These are phyloP conservation scores for Dentipellis fragilis DNA, from an alignment of 768 basidiomycete species.

Conservation along the genomic window DNA sequence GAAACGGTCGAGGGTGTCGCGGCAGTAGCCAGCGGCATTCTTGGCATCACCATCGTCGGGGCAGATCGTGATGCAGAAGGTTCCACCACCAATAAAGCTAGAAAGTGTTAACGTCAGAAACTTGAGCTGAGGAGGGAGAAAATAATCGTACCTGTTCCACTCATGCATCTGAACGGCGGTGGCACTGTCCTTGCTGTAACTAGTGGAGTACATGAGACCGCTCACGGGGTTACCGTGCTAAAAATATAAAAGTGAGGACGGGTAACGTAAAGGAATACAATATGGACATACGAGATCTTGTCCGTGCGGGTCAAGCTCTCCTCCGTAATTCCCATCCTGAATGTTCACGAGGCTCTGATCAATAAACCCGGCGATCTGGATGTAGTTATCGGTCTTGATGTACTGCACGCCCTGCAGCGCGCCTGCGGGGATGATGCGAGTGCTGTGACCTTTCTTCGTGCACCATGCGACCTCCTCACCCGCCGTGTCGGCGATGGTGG, in stretches of 20 bases:
- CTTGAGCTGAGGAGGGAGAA: too few relatives aligned
- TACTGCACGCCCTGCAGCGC: too few relatives aligned
- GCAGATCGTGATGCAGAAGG: constrained; percentile 68
- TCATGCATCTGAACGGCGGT: too few relatives aligned
- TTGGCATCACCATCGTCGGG: constrained; percentile 39
- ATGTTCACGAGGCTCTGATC: constrained; percentile 54
- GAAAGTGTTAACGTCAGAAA: too few relatives aligned
- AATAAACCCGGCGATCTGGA: constrained; percentile 53
- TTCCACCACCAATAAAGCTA: constrained; percentile 61
- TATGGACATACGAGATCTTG: constrained; percentile 48
- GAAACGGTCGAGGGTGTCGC: too few relatives aligned
- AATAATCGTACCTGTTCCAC: too few relatives aligned
- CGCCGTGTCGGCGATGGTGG: constrained; percentile 55
- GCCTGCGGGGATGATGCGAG: constrained; percentile 65
- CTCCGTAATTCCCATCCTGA: constrained; percentile 46
- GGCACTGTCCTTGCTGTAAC: too few relatives aligned
- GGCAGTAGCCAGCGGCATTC: constrained; percentile 31
- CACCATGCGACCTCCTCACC: constrained; percentile 70
- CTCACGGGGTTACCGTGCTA: constrained; percentile 78
- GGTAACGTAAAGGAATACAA: too few relatives aligned
- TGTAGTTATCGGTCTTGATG: too few relatives aligned
- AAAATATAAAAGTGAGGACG: background rate
- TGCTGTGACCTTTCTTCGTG: constrained; percentile 56
- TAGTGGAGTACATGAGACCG: too few relatives aligned
- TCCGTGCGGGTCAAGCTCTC: constrained; percentile 71